phyloP scores from a whole-genome alignment of 1,139 yeast genomes.

The Saccharomyces pastorianus region DNA sequence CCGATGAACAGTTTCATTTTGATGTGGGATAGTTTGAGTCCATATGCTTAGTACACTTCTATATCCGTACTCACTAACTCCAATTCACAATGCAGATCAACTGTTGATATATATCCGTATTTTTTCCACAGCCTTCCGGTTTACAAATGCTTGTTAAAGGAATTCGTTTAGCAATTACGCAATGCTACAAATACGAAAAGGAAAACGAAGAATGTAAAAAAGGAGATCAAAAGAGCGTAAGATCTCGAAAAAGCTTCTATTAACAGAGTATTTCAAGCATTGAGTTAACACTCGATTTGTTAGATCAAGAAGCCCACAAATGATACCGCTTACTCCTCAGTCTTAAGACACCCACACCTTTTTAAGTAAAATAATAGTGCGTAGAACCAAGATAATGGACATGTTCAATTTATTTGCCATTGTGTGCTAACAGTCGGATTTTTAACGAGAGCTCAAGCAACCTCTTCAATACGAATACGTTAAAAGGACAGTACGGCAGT shows the following conservation, averaged over 20 bases:
- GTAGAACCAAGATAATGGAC: neutral
- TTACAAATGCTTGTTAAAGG: neutral
- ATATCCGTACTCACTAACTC: neutral
- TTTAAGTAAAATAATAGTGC: neutral
- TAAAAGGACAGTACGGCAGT: neutral
- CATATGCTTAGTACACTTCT: neutral
- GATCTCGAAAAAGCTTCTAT: neutral
- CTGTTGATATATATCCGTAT: neutral
- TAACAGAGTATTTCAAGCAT: no score
- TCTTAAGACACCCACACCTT: neutral
- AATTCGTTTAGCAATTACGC: neutral
- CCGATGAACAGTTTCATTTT: constrained; percentile 19
- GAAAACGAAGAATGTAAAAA: neutral
- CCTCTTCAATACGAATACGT: no score
- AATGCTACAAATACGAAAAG: neutral
- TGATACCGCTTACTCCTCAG: neutral
- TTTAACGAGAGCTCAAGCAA: no score
- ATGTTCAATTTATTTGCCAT: neutral
- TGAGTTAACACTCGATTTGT: no score
- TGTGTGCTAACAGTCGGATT: neutral
- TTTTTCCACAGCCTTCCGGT: neutral
- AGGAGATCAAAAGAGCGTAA: neutral
- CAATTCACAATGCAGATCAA: neutral
- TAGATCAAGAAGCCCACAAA: neutral
- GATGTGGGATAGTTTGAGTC: neutral